Evolutionary conservation across 169 alveolate species (phyloP).

Genomic region (Blepharisma undulans): DNA sequence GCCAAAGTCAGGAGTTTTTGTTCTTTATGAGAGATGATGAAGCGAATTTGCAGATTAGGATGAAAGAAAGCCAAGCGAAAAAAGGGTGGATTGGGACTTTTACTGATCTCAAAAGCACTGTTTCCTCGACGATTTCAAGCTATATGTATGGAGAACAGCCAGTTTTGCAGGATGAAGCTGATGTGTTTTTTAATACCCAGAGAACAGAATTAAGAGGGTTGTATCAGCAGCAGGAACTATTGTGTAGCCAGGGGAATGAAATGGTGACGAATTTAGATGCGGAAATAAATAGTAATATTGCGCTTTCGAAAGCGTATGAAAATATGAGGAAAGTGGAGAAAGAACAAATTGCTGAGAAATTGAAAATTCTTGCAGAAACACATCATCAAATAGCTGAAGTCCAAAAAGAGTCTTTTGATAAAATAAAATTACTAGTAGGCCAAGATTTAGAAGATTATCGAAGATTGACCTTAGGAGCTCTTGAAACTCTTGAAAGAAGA

Average conservation of each 20-base stretch:
- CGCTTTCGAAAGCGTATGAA: constrained; percentile 18
- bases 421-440: constrained; percentile 13
- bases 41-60: not conserved
- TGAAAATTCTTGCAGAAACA: constrained; percentile 12
- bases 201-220: constrained; percentile 3
- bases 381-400: constrained; percentile 13
- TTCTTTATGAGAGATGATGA: constrained; percentile 26
- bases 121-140: not conserved
- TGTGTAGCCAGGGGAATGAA: constrained; percentile 4
- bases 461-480: not conserved
- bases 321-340: constrained; percentile 28
- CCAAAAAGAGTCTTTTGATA: constrained; percentile 1
- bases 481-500: constrained; percentile 30
- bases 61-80: not conserved
- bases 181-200: not conserved
- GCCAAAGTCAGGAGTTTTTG: not conserved
- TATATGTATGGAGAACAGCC: not conserved
- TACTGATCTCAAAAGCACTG: not conserved
- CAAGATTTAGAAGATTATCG: constrained; percentile 3
- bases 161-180: not conserved
- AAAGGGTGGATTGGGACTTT: constrained; percentile 26
- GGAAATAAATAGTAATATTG: not conserved
- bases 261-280: not conserved
- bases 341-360: not conserved
- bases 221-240: constrained; percentile 21